Evolutionary conservation across 2,329 filamentous ascomycete species (phyloP), one percentile per base, ranked within the genome.

Genomic region (Penicillium vulpinum): DNA sequence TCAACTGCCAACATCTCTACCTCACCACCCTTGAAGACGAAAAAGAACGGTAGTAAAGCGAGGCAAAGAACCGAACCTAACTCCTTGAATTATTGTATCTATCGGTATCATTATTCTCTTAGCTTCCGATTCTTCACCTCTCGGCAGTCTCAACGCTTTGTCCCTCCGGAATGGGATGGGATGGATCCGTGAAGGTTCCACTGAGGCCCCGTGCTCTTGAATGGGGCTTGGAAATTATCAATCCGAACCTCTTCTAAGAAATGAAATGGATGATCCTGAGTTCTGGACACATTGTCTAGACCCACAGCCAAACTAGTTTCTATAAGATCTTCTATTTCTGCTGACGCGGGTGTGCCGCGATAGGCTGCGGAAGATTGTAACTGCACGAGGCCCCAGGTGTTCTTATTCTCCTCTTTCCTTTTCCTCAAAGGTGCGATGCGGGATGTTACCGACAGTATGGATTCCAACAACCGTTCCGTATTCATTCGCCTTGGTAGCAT

Each of bases 131-230:
- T 29, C 3, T 31, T n/a, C n/a, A 31, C 11, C 22, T 50, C 11
- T 26, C 22, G 16, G 21, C 22, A 43, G 22, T 22, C 4, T 39
- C 10, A 33, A 45, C 48, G 48, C 54, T 52, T 56, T 38, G 48
- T 54, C 22, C 28, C 18, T 29, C 24, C n/a, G 18, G 26, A 15
- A 41, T 35, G 31, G 31, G 31, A 24, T 31, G 11, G 9, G 5
- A 28, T 10, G 18, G 18, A 24, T 13, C 22, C 38, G 15, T 36
- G 10, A 45, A 33, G 36, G 39, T 51, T 51, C 38, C 53, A 48
- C 51, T 16, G 2, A 51, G n/a, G 38, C 29, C 38, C 52, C 52
- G 46, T 55, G 52, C 52, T n/a, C 45, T 26, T 29, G 15, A 31
- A 51, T 10, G 18, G 33, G 33, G 10, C 26, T 22, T 33, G 16